Evolutionary conservation across 169 alveolate genomes (phyloP), one percentile per base, ranked within the genome.

Genomic region (Eimeria acervulina): DNA sequence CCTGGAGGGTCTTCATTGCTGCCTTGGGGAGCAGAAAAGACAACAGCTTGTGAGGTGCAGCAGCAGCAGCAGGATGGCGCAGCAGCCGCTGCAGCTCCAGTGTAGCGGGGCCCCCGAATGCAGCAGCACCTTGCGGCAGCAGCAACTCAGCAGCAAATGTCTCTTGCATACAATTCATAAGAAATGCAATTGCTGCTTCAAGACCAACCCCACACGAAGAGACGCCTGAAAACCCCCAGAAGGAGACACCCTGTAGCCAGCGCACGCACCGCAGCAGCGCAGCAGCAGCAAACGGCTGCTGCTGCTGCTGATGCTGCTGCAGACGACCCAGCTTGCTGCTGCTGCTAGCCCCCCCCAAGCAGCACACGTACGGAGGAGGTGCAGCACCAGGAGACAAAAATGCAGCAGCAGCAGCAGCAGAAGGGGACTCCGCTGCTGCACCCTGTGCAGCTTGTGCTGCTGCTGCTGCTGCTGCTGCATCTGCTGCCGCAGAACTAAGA

Each of bases 221-320:
- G 47, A 21, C 6, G 6, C 83, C 83, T n/a, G 8, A 63, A n/a
- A n/a, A 19, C 66, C 66, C 66, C 66, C 10, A 19, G n/a, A 68
- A 72, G 42, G 83, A 38, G 83, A 13, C 19, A 13, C 52, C 36
- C 17, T 72, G 83, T 8, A 72, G 4, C 4, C 83, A 72, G 10
- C 83, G 83, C 83, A 72, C 21, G 21, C 83, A 72, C 17, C 83
- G 83, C 83, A 23, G 55, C 55, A 47, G 55, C 55, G 55, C 55
- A 47, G 55, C 55, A 47, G 55, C 5, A 47, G 55, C 55, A 38
- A 19, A 31, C 8, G 47, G 83, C 83, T 26, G 83, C 83, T 72
- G 83, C 83, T 72, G 83, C 83, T 72, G 83, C 83, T 72, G 52
- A 8, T 72, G 83, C 83, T 72, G 83, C 83, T n/a, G 36, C 55